phyloP scores from a whole-genome alignment of 1,284 basidiomycete species.

The Albatrellus sp. region DNA sequence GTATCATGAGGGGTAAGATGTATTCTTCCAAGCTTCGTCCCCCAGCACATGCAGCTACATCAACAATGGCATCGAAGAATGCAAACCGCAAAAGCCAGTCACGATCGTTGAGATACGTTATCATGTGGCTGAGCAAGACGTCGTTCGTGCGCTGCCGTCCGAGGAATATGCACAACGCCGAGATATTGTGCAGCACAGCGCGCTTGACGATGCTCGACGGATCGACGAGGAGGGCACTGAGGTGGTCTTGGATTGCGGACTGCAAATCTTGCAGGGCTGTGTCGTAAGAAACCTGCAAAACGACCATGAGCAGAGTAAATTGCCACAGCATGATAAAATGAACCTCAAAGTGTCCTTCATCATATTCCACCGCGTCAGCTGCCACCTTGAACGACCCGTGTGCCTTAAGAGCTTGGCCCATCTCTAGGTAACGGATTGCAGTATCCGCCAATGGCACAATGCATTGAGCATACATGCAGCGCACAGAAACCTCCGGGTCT shows the following conservation, averaged over 20 bases:
- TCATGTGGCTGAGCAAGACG: slow-evolving; percentile 92
- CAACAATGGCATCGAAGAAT: slow-evolving; percentile 93
- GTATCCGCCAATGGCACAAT: slow-evolving; percentile 79
- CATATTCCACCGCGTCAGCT: slow-evolving; percentile 60
- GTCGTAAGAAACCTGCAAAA: slow-evolving; percentile 73
- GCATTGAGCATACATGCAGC: slow-evolving; percentile 81
- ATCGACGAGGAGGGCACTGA: slow-evolving; percentile 68
- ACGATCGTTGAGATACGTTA: slow-evolving; percentile 94
- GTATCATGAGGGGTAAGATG: slow-evolving; percentile 89
- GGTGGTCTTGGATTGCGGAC: slow-evolving; percentile 76
- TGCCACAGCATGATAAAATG: background rate
- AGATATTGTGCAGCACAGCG: slow-evolving; percentile 70
- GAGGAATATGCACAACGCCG: slow-evolving; percentile 85
- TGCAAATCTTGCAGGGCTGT: slow-evolving; percentile 79
- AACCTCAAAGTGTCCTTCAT: slow-evolving; percentile 67
- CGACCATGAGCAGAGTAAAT: background rate
- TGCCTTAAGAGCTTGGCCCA: slow-evolving; percentile 82
- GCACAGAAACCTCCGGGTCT: slow-evolving; percentile 82
- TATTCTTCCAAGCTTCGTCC: slow-evolving; percentile 77
- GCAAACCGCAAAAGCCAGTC: slow-evolving; percentile 87
- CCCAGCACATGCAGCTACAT: slow-evolving; percentile 87
- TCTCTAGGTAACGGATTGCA: slow-evolving; percentile 78
- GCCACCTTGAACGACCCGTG: slow-evolving; percentile 63
- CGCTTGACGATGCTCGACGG: slow-evolving; percentile 67
- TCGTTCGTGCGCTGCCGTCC: slow-evolving; percentile 91